Evolutionary conservation across 768 basidiomycete genomes (phyloP).

Genomic region (Solioccasus polychromus): DNA sequence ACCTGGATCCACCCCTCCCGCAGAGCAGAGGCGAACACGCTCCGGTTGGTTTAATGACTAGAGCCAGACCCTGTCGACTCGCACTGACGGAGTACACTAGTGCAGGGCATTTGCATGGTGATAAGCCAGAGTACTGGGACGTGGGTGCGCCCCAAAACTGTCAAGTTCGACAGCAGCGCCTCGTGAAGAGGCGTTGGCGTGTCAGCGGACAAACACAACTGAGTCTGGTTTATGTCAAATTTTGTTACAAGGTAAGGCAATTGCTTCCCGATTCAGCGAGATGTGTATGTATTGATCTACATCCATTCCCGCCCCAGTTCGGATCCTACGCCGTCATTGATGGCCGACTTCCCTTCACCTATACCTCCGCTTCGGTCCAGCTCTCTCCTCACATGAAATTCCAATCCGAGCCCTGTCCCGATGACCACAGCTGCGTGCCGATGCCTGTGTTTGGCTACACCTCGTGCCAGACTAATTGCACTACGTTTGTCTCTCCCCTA

Average conservation of each 20-base stretch:
- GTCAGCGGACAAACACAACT: constrained; percentile 14
- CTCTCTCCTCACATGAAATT: constrained; percentile 21
- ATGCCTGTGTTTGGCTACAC: constrained; percentile 25
- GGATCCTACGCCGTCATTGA: constrained; percentile 14
- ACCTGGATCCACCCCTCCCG: constrained; percentile 15
- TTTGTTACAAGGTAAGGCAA: constrained; percentile 8
- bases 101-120: constrained; percentile 8
- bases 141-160: constrained; percentile 30
- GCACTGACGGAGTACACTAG: constrained; percentile 1
- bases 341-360: constrained; percentile 6
- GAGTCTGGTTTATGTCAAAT: constrained; percentile 28
- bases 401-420: constrained; percentile 1
- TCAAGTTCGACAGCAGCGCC: constrained; percentile 24
- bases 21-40: constrained; percentile 19
- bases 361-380: constrained; percentile 2
- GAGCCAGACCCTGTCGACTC: constrained; percentile 16
- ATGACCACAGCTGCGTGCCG: constrained; percentile 11
- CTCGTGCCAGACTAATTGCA: constrained; percentile 36
- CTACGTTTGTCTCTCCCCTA: constrained; percentile 24
- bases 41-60: constrained; percentile 10
- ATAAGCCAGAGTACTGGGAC: background rate
- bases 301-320: constrained; percentile 5
- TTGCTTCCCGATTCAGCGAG: constrained; percentile 9
- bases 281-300: constrained; percentile 18
- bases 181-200: constrained; percentile 10